Conservation (phyloP, 805 yeast species). For the Candida silvicultrix region DNA sequence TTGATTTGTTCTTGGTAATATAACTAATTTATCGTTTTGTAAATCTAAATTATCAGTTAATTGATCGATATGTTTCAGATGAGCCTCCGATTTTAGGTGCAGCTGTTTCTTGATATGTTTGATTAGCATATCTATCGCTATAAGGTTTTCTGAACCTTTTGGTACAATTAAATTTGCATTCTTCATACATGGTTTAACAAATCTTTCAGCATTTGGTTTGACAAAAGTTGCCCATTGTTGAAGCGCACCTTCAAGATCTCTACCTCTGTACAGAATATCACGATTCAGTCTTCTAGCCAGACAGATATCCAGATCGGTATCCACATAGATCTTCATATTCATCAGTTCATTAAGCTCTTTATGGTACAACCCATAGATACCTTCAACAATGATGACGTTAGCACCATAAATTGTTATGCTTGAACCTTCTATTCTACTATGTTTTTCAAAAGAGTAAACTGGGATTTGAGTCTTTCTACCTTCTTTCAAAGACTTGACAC, state of each 20-base stretch:
- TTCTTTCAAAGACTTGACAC: constrained; percentile 58
- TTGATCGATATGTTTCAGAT: constrained; percentile 53
- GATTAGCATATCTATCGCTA: constrained; percentile 76
- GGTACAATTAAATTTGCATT: constrained; percentile 89
- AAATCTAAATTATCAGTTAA: constrained; percentile 39
- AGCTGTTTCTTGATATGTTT: constrained; percentile 74
- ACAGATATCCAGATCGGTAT: constrained; percentile 90
- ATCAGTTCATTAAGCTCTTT: constrained; percentile 62
- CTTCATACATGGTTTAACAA: constrained; percentile 68
- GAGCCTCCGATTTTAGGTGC: constrained; percentile 55
- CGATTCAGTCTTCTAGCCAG: constrained; percentile 81
- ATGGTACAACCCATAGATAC: constrained; percentile 78
- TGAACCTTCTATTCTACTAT: constrained; percentile 46
- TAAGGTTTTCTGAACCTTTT: constrained; percentile 73
- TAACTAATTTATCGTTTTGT: constrained; percentile 14
- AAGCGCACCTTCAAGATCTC: constrained; percentile 77
- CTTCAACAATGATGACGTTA: constrained; percentile 87
- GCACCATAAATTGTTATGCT: constrained; percentile 85
- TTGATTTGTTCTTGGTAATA: constrained; percentile 51
- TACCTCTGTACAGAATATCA: constrained; percentile 79
- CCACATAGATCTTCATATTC: constrained; percentile 87
- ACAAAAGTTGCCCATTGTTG: constrained; percentile 89
- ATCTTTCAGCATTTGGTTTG: constrained; percentile 81
- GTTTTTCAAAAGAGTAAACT: constrained; percentile 59
- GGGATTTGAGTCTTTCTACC: constrained; percentile 70